Base-by-base conservation (phyloP, 495 filamentous ascomycete genomes). In the Sphaerosporella brunnea region DNA sequence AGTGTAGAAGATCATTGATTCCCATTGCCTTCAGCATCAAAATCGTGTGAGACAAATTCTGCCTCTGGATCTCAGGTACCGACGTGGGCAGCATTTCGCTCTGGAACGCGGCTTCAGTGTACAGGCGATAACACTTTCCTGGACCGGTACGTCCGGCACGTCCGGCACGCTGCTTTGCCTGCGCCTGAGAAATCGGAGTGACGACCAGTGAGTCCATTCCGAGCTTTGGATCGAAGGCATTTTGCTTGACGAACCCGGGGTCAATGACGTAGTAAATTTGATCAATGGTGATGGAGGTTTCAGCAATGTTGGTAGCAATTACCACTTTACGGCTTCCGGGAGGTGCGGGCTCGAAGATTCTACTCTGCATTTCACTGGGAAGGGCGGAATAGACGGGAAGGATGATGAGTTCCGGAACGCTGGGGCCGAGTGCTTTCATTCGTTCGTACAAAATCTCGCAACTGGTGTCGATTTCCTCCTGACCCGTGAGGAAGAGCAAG, bases 11-110 rank as follows among this genome's bases (percentile, higher is more conserved):
- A 56, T 99, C 90, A 55, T 96, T 95, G 60, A 99, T 96, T 2
- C 90, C 90, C 88, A 96, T 96, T 1, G 90, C 90, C 63, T 99
- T 99, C 24, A 99, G 72, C 86, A 96, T 93, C 23, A 99, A 75
- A 63, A 99, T 96, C 2, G 90, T 95, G 47, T 79, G 73, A 0
- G 82, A 80, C n/a, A 99, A 64, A 55, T 96, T 96, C 61, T 94
- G 86, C 5, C 90, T 74, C 58, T 99, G 90, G 41, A 99, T 99
- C 56, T 96, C 92, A 8, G 90, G 90, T 46, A 96, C 86, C 0
- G 84, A 83, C 0, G 85, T 93, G 0, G 90, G 92, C 32, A 96
- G 68, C 88, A 99, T 95, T 65, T 99, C 90, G 3, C 80, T 88
- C 53, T 95, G 84, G 63, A 84, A 99, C 0, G 92, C 92, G 19